Percentiles rank a stretch among this genome's conserved stretches.
These are phyloP conservation scores for Penstemon barbatus DNA, from an alignment of 257 asterid genomes.

Conservation along the genomic window DNA sequence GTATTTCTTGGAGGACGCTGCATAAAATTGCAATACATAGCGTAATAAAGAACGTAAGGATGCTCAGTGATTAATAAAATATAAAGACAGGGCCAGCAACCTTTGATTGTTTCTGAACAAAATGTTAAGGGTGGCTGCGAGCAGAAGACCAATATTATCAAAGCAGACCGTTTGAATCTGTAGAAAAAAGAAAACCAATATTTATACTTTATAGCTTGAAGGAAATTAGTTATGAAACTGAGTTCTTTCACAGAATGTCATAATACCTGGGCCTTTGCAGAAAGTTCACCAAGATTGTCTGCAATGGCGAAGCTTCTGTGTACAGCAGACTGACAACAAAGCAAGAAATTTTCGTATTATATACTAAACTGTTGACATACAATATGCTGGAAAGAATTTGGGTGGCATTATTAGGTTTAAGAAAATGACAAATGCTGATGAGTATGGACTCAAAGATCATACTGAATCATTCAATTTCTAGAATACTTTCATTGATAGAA, in stretches of 20 bases:
- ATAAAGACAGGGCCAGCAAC: conserved; percentile 34
- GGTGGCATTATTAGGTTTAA: background rate
- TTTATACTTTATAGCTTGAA: conserved; percentile 20
- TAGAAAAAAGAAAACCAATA: conserved; percentile 21
- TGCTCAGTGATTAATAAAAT: background rate
- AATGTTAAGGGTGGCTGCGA: conserved; percentile 80
- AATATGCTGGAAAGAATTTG: conserved; percentile 10
- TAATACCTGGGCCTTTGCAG: conserved; percentile 91
- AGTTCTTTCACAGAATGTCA: conserved; percentile 6
- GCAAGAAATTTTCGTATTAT: conserved; percentile 25
- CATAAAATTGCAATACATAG: background rate
- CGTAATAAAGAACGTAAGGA: background rate
- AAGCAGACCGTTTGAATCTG: conserved; percentile 98
- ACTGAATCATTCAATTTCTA: background rate
- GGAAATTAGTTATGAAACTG: background rate
- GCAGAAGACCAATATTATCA: conserved; percentile 84
- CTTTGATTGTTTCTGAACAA: conserved; percentile 63
- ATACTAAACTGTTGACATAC: conserved; percentile 22
- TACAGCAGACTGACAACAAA: conserved; percentile 73
- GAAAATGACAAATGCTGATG: background rate
- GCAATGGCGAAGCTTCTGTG: conserved; percentile 90
- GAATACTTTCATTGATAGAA: background rate
- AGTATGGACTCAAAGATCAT: background rate
- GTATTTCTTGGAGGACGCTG: background rate
- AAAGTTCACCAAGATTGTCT: conserved; percentile 91